Evolutionary conservation across 2,329 filamentous ascomycete genomes (phyloP), one percentile per base, ranked within the genome.

Genomic region (Trichoderma arundinaceum): DNA sequence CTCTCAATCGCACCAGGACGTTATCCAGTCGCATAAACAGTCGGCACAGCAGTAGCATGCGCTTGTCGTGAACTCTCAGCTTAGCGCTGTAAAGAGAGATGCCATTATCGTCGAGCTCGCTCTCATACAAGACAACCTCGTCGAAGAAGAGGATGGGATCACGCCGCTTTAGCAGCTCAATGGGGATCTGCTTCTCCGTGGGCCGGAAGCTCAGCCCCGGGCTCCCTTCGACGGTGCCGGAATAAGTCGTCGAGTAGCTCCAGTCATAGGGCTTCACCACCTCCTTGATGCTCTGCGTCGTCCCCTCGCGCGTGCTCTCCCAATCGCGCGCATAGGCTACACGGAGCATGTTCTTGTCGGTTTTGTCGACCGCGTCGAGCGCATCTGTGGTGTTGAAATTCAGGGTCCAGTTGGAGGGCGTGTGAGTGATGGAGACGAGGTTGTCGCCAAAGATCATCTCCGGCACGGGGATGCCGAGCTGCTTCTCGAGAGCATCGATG

Each of bases 391-490:
- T 91, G 75, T 90, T 90, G 82, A 98, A 99, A 61, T 84, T 80
- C 68, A 98, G 82, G 51, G 82, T 82, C 92, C 93, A 99, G 51
- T 88, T 87, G n/a, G 85, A 88, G 19, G 85, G 83, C n/a, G 80
- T 68, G 79, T 98, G 92, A 61, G 88, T 83, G 67, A 99, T 84
- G 7, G 86, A 81, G 46, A 96, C 89, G 66, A 90, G 82, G 77
- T 99, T 99, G 82, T 99, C 94, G 68, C 95, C 95, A 75, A 99
- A 99, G 70, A 99, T 99, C 95, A 99, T 99, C 81, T 99, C 95
- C 8, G 95, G 95, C 46, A 94, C 88, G 17, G 94, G 88, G 74
- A 99, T 97, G 35, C 89, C 89, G 62, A 99, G 84, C 68, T 86
- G 87, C 65, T 84, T 83, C 46, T 89, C 89, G 87, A 99, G 92